These are phyloP conservation scores for Omphalotus olearius DNA, from an alignment of 1,284 basidiomycete species.

Conservation along the genomic window DNA sequence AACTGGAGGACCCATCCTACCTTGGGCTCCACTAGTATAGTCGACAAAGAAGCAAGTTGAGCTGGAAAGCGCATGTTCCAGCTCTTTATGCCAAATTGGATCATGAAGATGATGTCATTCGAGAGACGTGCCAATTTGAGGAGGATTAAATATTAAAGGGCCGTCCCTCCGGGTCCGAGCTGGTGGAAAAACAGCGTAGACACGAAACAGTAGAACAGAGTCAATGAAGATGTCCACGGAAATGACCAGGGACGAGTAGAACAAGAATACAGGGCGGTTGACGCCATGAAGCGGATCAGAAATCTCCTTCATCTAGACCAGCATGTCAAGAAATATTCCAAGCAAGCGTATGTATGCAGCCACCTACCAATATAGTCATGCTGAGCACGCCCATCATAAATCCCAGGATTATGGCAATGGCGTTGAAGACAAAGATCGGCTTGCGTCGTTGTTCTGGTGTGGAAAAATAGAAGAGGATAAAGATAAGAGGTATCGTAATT, in stretches of 20 bases:
- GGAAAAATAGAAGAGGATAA: neutral
- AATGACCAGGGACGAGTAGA: neutral
- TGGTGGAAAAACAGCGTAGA: neutral
- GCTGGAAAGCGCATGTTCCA: neutral
- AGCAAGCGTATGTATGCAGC: neutral
- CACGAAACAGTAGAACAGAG: neutral
- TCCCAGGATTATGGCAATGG: neutral
- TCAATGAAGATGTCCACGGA: neutral
- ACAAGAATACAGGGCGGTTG: neutral
- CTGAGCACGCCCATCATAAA: neutral
- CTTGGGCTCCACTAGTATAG: neutral
- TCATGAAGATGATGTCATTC: neutral
- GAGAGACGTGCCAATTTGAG: neutral
- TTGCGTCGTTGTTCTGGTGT: neutral
- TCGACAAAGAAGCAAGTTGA: neutral
- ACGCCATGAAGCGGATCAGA: neutral
- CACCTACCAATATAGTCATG: neutral
- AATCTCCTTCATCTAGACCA: neutral
- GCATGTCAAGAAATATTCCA: neutral
- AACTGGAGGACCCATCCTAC: slow-evolving; percentile 1
- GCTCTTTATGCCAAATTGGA: neutral
- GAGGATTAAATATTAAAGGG: neutral
- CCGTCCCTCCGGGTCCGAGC: neutral
- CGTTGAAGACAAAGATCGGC: neutral
- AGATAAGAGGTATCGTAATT: neutral